Evolutionary conservation across 2,329 filamentous ascomycete genomes (phyloP).

Genomic region (Arthrobotrys pseudoclavata): DNA sequence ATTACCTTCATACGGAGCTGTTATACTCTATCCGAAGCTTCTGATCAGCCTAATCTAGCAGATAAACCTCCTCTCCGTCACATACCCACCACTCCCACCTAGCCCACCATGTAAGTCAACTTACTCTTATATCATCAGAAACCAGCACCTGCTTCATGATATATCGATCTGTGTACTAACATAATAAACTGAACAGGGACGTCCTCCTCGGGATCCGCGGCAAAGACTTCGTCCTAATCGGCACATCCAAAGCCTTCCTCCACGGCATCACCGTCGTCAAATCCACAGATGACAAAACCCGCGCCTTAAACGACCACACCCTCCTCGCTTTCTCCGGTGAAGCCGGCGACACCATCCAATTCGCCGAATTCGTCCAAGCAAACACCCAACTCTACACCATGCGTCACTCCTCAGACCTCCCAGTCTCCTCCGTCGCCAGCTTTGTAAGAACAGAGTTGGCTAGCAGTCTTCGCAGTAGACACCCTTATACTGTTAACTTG

Average conservation of each 20-base stretch:
- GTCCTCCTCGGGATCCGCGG: constrained; percentile 97
- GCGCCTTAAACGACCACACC: constrained; percentile 90
- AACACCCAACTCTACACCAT: constrained; percentile 98
- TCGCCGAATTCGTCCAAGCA: constrained; percentile 98
- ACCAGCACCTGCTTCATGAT: background rate
- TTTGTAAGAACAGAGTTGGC: constrained; percentile 96
- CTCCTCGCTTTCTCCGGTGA: constrained; percentile 96
- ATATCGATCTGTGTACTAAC: constrained; percentile 27
- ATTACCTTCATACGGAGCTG: constrained; percentile 10
- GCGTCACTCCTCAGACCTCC: constrained; percentile 94
- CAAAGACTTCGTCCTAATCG: constrained; percentile 99
- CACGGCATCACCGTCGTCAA: constrained; percentile 97
- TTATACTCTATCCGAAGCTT: constrained; percentile 11
- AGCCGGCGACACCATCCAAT: constrained; percentile 86
- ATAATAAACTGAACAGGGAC: constrained; percentile 75
- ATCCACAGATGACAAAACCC: constrained; percentile 94
- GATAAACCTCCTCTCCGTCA: background rate
- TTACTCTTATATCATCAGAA: background rate
- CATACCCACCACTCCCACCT: constrained; percentile 3
- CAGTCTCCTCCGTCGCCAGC: constrained; percentile 87
- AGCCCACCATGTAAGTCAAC: constrained; percentile 37
- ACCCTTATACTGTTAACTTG: constrained; percentile 97
- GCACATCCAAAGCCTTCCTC: constrained; percentile 98
- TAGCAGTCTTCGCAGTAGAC: constrained; percentile 87
- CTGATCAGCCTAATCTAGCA: constrained; percentile 7